Evolutionary conservation across 2,329 filamentous ascomycete species (phyloP), one percentile per base, ranked within the genome.

Genomic region (Hortaea sp.): DNA sequence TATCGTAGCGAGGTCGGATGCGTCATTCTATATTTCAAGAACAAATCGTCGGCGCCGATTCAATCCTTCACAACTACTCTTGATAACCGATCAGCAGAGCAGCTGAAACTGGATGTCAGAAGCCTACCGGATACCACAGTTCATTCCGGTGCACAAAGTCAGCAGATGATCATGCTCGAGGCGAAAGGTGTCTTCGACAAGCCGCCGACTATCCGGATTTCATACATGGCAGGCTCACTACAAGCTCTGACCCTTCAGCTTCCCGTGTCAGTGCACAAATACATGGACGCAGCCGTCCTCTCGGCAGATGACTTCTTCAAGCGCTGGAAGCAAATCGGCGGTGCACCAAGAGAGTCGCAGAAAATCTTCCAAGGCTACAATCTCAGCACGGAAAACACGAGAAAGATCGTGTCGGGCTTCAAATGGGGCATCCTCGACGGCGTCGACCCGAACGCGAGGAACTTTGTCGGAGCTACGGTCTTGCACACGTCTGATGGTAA

Each of bases 301-400:
- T 79, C 79, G 5, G 81, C 84, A 0, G 92, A 98, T 44, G 92
- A 98, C 63, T 98, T 97, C 69, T 98, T 98, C 78, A 95, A 94
- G 74, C 77, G 94, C 43, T 98, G 92, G 92, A 94, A 95, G 74
- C 92, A 98, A 69, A 97, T 98, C 57, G 92, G 92, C 9, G 88
- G 85, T 5, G 79, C 80, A 1, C 83, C 89, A 1, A 79, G 94
- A 29, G 94, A 98, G 66, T 82, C 86, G 0, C 92, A 98, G 64
- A 78, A 78, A 41, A 88, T 97, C 30, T 94, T 98, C 65, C 74
- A 76, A 46, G 74, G 73, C 11, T 73, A 74, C 9, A 81, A 83
- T 52, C 78, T 94, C 51, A 84, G 76, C 49, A 79, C 85, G 48
- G 68, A 71, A 2, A 88, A 86, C 55, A 83, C 94, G 39, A 72